Evolutionary conservation across 1,284 basidiomycete genomes (phyloP).

Genomic region (Neotropicomus parvogracilis): DNA sequence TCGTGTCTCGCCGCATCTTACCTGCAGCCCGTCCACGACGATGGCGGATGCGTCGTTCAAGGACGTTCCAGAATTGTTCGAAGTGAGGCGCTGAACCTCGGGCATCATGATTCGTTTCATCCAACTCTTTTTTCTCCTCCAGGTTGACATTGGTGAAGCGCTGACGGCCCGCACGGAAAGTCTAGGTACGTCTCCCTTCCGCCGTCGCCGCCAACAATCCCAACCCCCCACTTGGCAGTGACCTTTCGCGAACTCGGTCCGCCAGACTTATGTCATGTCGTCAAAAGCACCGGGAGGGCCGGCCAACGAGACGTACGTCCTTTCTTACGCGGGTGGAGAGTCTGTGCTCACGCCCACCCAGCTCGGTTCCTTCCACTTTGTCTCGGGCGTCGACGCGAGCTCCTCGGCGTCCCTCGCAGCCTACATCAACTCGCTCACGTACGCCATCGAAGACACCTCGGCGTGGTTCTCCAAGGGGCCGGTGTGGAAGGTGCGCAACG

Average conservation of each 20-base stretch:
- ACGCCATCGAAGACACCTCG: slow-evolving; percentile 87
- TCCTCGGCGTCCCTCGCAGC: slow-evolving; percentile 96
- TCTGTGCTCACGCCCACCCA: slow-evolving; percentile 28
- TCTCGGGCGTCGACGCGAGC: slow-evolving; percentile 96
- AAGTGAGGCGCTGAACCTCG: slow-evolving; percentile 34
- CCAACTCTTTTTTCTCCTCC: background rate
- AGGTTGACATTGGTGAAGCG: slow-evolving; percentile 91
- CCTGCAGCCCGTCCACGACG: slow-evolving; percentile 10
- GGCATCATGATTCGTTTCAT: slow-evolving; percentile 1
- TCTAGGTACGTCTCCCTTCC: slow-evolving; percentile 57
- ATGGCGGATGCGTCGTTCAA: slow-evolving; percentile 60
- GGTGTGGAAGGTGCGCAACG: slow-evolving; percentile 91
- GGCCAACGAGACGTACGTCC: slow-evolving; percentile 80
- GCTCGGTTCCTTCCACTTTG: slow-evolving; percentile 86
- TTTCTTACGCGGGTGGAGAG: background rate
- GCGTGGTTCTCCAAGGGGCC: slow-evolving; percentile 90
- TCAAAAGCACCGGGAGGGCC: slow-evolving; percentile 84
- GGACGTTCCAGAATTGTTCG: slow-evolving; percentile 60
- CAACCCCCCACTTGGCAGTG: slow-evolving; percentile 43
- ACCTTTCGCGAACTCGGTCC: slow-evolving; percentile 96
- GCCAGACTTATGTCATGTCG: slow-evolving; percentile 93
- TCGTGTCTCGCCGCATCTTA: background rate
- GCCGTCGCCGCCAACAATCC: background rate
- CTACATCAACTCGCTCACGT: slow-evolving; percentile 96
- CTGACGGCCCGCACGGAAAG: slow-evolving; percentile 89